phyloP scores from a whole-genome alignment of 306 rosid species.

The Acmispon strigosus region DNA sequence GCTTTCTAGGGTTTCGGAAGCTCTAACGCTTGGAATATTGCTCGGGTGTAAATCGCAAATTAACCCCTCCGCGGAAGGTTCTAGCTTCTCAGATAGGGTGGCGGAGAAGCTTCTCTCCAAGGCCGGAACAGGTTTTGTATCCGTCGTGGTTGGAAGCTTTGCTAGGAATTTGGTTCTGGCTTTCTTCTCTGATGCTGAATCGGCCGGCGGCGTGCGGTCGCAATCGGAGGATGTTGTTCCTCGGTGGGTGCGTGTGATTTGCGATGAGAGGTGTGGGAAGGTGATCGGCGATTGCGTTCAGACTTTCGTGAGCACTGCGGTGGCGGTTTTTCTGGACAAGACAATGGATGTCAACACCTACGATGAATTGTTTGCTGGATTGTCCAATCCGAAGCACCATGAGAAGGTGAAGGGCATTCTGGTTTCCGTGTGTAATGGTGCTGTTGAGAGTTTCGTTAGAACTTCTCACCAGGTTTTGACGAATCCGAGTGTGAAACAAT shows the following conservation, averaged over 20 bases:
- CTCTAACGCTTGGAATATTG: constrained; percentile 52
- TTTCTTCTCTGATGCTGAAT: constrained; percentile 25
- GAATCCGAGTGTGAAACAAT: constrained; percentile 10
- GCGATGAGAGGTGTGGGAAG: constrained; percentile 44
- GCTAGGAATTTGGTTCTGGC: constrained; percentile 82
- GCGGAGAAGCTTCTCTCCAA: constrained; percentile 56
- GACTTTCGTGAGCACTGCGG: constrained; percentile 81
- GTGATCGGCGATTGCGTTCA: constrained; percentile 52
- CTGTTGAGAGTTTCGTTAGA: constrained; percentile 76
- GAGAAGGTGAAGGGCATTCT: constrained; percentile 53
- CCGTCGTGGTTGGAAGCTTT: constrained; percentile 92
- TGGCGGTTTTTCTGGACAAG: constrained; percentile 71
- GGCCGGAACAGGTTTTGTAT: constrained; percentile 77
- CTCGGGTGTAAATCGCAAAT: constrained; percentile 37
- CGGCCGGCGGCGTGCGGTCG: not conserved
- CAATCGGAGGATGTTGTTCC: constrained; percentile 31
- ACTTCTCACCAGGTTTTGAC: constrained; percentile 81
- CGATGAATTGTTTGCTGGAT: constrained; percentile 64
- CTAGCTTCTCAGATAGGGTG: constrained; percentile 35
- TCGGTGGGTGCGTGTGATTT: constrained; percentile 48
- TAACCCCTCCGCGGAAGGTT: not conserved
- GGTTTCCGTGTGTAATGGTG: constrained; percentile 73
- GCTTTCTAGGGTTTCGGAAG: constrained; percentile 44
- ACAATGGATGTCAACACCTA: constrained; percentile 70
- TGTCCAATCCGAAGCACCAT: constrained; percentile 75